Evolutionary conservation across 176 grass and related monocot species (phyloP).

Genomic region (Avena atlantica): DNA sequence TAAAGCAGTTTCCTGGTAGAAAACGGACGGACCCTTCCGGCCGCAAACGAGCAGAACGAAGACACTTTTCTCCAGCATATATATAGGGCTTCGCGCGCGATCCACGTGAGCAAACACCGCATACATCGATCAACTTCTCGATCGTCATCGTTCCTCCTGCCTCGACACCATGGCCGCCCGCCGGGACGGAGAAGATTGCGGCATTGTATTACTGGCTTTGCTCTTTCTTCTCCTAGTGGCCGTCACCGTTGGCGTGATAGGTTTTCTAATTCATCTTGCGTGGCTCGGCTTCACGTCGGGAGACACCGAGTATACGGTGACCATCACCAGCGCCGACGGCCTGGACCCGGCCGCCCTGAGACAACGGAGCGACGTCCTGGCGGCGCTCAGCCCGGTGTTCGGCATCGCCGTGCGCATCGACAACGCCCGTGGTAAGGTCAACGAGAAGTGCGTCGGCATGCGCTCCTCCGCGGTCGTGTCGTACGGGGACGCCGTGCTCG

Average conservation of each 20-base stretch:
- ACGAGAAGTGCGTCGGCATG: not conserved
- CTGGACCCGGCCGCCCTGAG: not conserved
- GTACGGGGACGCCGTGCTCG: not conserved
- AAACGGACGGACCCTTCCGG: not conserved
- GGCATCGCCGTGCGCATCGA: not conserved
- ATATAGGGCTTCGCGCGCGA: not conserved
- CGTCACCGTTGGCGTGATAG: not conserved
- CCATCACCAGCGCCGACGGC: constrained; percentile 8
- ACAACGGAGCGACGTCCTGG: not conserved
- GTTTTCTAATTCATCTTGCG: not conserved
- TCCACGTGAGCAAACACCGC: not conserved
- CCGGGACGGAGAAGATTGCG: not conserved
- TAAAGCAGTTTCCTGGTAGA: not conserved
- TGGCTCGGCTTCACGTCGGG: not conserved
- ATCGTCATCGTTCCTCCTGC: not conserved
- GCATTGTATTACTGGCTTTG: not conserved
- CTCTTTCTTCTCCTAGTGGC: not conserved
- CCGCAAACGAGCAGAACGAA: not conserved
- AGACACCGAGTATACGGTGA: not conserved
- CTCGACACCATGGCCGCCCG: not conserved
- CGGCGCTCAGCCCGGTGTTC: not conserved
- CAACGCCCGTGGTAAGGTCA: not conserved
- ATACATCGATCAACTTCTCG: not conserved
- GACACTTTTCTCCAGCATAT: not conserved
- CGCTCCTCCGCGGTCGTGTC: not conserved